These are phyloP conservation scores for Ophiostoma montium DNA, from an alignment of 2,329 filamentous ascomycete species.

Conservation along the genomic window DNA sequence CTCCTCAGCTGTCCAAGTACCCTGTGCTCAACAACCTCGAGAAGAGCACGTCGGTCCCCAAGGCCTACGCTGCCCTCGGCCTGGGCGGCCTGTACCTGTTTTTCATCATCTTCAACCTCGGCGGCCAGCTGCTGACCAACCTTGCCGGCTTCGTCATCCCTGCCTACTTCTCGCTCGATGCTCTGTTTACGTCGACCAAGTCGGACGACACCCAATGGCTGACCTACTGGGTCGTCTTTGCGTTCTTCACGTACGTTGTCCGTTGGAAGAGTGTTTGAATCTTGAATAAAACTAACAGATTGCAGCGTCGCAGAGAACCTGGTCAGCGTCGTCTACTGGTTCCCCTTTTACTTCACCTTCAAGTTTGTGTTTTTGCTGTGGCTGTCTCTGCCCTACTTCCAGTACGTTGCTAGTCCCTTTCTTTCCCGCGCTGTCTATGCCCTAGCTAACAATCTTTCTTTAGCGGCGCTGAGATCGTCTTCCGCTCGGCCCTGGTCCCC, in stretches of 20 bases:
- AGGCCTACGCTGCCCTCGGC: constrained; percentile 72
- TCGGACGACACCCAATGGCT: constrained; percentile 72
- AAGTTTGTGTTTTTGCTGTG: constrained; percentile 96
- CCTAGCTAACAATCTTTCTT: background rate
- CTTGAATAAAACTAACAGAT: constrained; percentile 7
- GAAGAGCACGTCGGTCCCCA: constrained; percentile 69
- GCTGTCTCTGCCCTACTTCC: constrained; percentile 90
- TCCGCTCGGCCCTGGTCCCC: constrained; percentile 89
- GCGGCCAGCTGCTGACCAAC: constrained; percentile 77
- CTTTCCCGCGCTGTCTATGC: background rate
- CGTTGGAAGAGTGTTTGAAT: background rate
- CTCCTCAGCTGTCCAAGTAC: constrained; percentile 87
- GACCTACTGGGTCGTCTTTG: constrained; percentile 78
- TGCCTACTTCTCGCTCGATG: constrained; percentile 69
- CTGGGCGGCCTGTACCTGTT: constrained; percentile 71
- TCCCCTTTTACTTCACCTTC: constrained; percentile 99
- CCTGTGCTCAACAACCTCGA: constrained; percentile 72
- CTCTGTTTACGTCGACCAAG: constrained; percentile 58
- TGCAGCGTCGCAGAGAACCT: constrained; percentile 62
- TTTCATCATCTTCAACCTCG: constrained; percentile 85
- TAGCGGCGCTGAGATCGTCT: constrained; percentile 90
- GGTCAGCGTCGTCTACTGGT: constrained; percentile 80
- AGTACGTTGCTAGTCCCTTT: constrained; percentile 55
- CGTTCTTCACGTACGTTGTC: constrained; percentile 53
- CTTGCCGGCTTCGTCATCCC: constrained; percentile 71